Conservation (phyloP, 2,329 filamentous ascomycete genomes). For the Pyricularia grisea region DNA sequence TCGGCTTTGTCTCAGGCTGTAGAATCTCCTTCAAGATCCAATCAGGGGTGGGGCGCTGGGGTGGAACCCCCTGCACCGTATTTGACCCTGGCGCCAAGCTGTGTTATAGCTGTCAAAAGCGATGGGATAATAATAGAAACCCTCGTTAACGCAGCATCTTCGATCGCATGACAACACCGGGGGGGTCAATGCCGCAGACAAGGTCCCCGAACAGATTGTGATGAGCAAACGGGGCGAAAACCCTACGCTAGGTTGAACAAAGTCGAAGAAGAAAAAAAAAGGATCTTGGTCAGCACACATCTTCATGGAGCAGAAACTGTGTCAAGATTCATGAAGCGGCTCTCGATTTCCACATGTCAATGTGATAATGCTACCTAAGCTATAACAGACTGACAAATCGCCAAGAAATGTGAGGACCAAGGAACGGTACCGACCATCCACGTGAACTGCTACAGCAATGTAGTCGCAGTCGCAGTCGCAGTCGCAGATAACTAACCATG, state of each 20-base stretch:
- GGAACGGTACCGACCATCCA: not conserved
- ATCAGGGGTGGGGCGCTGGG: not conserved
- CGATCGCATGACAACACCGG: not conserved
- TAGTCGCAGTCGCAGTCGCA: not conserved
- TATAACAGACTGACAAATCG: not conserved
- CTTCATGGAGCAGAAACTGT: not conserved
- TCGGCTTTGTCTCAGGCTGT: not conserved
- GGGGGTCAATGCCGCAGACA: not conserved
- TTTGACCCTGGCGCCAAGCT: not conserved
- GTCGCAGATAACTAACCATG: not conserved
- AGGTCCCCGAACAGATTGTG: not conserved
- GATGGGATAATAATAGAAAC: not conserved
- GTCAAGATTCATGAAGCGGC: not conserved
- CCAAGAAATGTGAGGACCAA: not conserved
- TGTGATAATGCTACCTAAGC: not conserved
- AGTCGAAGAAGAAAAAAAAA: not conserved
- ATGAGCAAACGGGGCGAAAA: not conserved
- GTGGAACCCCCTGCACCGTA: not conserved
- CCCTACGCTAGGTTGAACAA: not conserved
- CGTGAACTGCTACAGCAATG: not conserved
- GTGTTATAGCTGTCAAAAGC: not conserved
- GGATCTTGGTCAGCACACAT: not conserved
- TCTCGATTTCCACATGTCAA: not conserved
- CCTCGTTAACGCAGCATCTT: not conserved
- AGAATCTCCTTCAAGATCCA: not conserved